Evolutionary conservation across 2,329 filamentous ascomycete genomes (phyloP), one percentile per base, ranked within the genome.

Genomic region (Fusarium setosum): DNA sequence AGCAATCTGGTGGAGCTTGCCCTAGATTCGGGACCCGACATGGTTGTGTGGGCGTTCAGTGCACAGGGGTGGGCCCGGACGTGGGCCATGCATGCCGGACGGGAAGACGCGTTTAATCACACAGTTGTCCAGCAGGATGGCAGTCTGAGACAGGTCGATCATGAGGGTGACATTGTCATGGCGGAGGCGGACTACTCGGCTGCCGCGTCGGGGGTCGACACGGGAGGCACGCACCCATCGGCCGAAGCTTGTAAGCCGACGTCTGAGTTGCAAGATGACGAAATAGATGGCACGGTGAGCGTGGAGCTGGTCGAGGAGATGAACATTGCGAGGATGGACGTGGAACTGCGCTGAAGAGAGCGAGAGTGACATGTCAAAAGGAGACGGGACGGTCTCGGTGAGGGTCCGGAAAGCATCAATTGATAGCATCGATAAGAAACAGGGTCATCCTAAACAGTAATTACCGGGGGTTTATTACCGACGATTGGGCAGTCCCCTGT

Each of bases 261-360:
- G 48, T 56, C 57, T 31, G 69, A 59, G 29, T 63, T 60, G 48
- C 50, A 56, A 47, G 59, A 47, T 47, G 56, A 59, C 8, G 59
- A 62, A 35, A 65, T 63, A 61, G 72, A 65, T 34, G 68, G 69
- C 24, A 72, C 61, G 13, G 56, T 73, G 24, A 71, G 65, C 34
- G 60, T 73, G 50, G 75, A 76, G 59, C 56, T 79, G 37, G 73
- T 79, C 13, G 77, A 78, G 59, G 74, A 78, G 49, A 51, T 76
- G 20, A 73, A 68, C n/a, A 74, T 80, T 54, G 72, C 75, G 26
- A 74, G 77, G 63, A 71, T 82, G 45, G 76, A 80, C 56, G 68
- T 81, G 65, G 77, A 80, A 66, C 73, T 81, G 50, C 52, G 65
- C 35, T 73, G 53, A 62, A 45, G 52, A 53, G 38, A 51, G n/a